These are phyloP conservation scores for Ophiorrhiza pumila DNA, from an alignment of 257 asterid genomes.

Conservation along the genomic window DNA sequence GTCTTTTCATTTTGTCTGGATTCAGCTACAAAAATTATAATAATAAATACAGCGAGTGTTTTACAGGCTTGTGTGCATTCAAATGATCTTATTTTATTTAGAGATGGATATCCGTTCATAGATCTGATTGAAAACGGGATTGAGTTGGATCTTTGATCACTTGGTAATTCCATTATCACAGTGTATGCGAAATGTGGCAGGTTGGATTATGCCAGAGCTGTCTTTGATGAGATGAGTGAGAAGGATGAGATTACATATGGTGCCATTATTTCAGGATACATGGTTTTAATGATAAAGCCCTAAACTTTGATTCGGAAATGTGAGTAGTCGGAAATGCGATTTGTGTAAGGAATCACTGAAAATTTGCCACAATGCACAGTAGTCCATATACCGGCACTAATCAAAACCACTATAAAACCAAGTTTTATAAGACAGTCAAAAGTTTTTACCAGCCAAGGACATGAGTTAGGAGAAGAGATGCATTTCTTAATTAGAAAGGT, in stretches of 20 bases:
- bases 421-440: no score
- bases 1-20: no score
- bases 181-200: conserved; percentile 80
- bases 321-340: no score
- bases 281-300: conserved; percentile 69
- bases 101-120: conserved; percentile 81
- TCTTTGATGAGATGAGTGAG: conserved; percentile 71
- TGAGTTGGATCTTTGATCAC: conserved; percentile 55
- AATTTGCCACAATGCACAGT: no score
- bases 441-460: no score
- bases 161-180: conserved; percentile 63
- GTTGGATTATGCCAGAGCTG: conserved; percentile 70
- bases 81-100: conserved; percentile 56
- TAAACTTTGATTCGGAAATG: conserved; percentile 46
- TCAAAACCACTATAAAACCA: no score
- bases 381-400: no score
- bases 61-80: conserved; percentile 83
- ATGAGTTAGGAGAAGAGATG: no score
- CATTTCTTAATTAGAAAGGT: no score
- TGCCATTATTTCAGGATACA: conserved; percentile 75
- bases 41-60: no score
- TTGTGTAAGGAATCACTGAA: no score
- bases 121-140: conserved; percentile 46
- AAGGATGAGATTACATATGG: conserved; percentile 74
- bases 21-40: no score